Percentiles rank a stretch among this genome's conserved stretches.
These are phyloP conservation scores for Hsuehochloa calcarea DNA, from an alignment of 176 grass and related monocot genomes.

Conservation along the genomic window DNA sequence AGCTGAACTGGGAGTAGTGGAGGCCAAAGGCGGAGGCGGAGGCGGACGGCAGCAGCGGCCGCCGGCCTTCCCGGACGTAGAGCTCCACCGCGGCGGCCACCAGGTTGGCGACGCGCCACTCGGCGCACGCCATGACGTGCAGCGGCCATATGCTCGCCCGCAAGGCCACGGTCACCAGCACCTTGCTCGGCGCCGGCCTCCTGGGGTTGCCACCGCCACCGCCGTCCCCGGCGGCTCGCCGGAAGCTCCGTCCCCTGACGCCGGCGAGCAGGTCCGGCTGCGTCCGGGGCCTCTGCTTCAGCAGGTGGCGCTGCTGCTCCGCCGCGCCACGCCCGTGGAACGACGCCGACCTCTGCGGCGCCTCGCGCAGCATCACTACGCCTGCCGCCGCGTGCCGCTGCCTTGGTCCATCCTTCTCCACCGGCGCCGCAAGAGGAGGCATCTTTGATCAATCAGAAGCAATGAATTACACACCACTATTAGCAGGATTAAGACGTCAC, in stretches of 20 bases:
- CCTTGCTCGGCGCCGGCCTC: slow-evolving; percentile 50
- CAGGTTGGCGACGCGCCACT: slow-evolving; percentile 69
- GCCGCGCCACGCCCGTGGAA: slow-evolving; percentile 42
- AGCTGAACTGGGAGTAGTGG: slow-evolving; percentile 83
- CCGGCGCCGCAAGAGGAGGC: slow-evolving; percentile 23
- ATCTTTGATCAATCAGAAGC: neutral
- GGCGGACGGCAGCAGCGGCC: slow-evolving; percentile 43
- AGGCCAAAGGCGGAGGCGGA: slow-evolving; percentile 47
- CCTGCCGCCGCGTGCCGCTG: neutral
- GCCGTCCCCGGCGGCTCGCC: neutral
- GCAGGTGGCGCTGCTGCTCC: slow-evolving; percentile 18
- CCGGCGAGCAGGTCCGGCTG: slow-evolving; percentile 50
- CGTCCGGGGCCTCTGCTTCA: slow-evolving; percentile 43
- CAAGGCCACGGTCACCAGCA: slow-evolving; percentile 70
- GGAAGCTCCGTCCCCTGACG: slow-evolving; percentile 2
- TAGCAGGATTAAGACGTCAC: neutral
- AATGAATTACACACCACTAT: neutral
- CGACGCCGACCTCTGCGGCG: slow-evolving; percentile 43
- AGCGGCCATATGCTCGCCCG: slow-evolving; percentile 65
- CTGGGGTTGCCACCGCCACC: neutral
- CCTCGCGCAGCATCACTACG: neutral
- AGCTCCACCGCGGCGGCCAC: slow-evolving; percentile 43
- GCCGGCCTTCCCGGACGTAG: slow-evolving; percentile 59
- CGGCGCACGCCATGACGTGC: slow-evolving; percentile 63
- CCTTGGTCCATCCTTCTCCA: neutral